Base-by-base conservation (phyloP, 2,329 filamentous ascomycete genomes). In the Pestalotiopsis sp. region DNA sequence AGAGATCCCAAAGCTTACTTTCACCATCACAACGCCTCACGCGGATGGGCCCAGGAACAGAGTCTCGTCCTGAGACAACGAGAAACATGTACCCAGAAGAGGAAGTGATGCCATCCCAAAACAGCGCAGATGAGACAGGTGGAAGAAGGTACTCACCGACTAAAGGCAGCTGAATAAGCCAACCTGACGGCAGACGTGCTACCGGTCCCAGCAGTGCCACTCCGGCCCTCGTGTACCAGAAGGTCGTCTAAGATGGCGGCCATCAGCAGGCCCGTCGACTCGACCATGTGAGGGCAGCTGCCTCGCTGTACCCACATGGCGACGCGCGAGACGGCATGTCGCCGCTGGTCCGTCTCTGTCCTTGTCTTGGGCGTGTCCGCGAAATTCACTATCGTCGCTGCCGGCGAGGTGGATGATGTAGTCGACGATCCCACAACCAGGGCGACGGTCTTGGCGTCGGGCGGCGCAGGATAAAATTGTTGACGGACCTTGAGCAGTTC, bases 261-360 rank as follows among this genome's bases (percentile, higher is more conserved):
- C 72, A 89, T 88, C 69, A 96, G 83, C 71, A 94, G 86, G 2
- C 91, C 91, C 57, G 93, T 95, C 45, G 91, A 92, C 80, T 95
- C 93, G 66, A 95, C 87, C 80, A 94, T 85, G 81, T 95, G 91
- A 67, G 93, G 93, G 70, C 94, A 92, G 74, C 89, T 89, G 72
- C 90, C 90, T 77, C 92, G 88, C 75, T 91, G 87, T 85, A 92
- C 89, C 91, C 91, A 92, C 80, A 91, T 86, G 57, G 86, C 86
- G 63, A 91, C 88, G 65, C 86, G 83, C 65, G 87, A 86, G 63
- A 91, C 87, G 68, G 88, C 85, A 70, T 84, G 80, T 74, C 83
- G 82, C 69, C 79, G 77, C 67, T 77, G 59, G 31, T 40, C 59
- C n/a, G 59, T 38, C 59, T 62, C 59, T 40, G 59, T 40, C 31